These are phyloP conservation scores for Quambalaria eucalypti DNA, from an alignment of 1,284 basidiomycete species.

Conservation along the genomic window DNA sequence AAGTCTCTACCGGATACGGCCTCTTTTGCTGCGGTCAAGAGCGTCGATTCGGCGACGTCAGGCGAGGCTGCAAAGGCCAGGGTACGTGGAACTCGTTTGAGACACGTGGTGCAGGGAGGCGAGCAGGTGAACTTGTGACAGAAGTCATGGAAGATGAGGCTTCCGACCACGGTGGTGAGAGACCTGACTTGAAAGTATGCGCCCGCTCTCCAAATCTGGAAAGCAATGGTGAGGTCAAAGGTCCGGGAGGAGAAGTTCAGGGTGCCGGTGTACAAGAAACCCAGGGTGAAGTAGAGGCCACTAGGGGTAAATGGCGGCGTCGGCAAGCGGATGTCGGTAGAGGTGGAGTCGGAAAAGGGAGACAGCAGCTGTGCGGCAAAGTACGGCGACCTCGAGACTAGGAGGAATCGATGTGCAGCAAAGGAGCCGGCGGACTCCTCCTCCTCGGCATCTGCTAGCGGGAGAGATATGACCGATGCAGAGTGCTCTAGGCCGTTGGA, in stretches of 20 bases:
- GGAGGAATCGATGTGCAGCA: constrained; percentile 82
- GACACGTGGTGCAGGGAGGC: constrained; percentile 34
- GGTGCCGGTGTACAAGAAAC: constrained; percentile 86
- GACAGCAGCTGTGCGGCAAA: constrained; percentile 64
- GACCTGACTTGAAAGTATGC: constrained; percentile 64
- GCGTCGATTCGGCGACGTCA: constrained; percentile 25
- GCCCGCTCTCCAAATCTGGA: constrained; percentile 76
- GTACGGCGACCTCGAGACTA: constrained; percentile 78
- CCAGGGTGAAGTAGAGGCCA: constrained; percentile 85
- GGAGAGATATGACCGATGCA: constrained; percentile 16
- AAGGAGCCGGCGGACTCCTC: constrained; percentile 51
- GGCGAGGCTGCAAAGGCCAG: constrained; percentile 25
- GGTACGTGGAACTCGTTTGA: constrained; percentile 31
- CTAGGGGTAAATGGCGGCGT: constrained; percentile 85
- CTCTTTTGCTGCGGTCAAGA: constrained; percentile 14
- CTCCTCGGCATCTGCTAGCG: constrained; percentile 13
- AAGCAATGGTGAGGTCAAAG: constrained; percentile 83
- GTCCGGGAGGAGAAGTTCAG: constrained; percentile 83
- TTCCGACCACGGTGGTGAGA: constrained; percentile 21
- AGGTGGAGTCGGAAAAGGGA: constrained; percentile 53
- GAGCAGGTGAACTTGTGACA: constrained; percentile 36
- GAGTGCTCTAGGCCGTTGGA: constrained; percentile 29
- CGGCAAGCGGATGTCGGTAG: constrained; percentile 22
- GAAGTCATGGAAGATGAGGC: constrained; percentile 33
- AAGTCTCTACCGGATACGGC: constrained; percentile 28